phyloP scores from a whole-genome alignment of 768 basidiomycete genomes.

The Coprinopsis strossmayeri region DNA sequence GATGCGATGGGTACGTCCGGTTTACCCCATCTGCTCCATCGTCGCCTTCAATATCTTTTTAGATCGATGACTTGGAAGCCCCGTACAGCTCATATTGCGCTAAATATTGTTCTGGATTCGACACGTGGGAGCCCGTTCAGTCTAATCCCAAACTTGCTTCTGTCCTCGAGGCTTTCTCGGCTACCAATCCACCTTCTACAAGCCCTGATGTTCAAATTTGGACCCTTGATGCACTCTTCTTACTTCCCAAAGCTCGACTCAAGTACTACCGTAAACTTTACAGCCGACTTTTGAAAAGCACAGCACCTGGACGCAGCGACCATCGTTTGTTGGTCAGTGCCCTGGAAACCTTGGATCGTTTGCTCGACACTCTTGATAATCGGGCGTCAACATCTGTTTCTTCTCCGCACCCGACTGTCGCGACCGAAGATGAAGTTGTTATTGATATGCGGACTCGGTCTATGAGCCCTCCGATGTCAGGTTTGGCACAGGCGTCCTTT shows the following conservation, averaged over 20 bases:
- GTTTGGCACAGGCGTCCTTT: conserved; percentile 13
- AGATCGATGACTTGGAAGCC: conserved; percentile 89
- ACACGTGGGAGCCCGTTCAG: conserved; percentile 74
- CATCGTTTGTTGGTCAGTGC: conserved; percentile 76
- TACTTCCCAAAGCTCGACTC: conserved; percentile 77
- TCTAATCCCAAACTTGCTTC: conserved; percentile 64
- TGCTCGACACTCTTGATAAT: conserved; percentile 63
- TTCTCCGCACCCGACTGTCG: conserved; percentile 17
- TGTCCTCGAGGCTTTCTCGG: conserved; percentile 66
- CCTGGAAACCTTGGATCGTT: conserved; percentile 67
- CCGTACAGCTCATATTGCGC: conserved; percentile 81
- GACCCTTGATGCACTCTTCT: conserved; percentile 85
- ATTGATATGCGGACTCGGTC: conserved; percentile 44
- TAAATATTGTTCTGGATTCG: conserved; percentile 72
- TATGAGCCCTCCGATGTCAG: conserved; percentile 23
- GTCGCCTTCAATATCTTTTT: conserved; percentile 16
- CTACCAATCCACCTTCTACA: conserved; percentile 51
- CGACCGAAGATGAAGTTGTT: conserved; percentile 50
- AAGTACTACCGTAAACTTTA: conserved; percentile 94
- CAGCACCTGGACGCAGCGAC: conserved; percentile 80
- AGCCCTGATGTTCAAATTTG: conserved; percentile 46
- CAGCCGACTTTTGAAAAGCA: conserved; percentile 76
- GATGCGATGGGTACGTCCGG: conserved; percentile 85
- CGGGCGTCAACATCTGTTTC: conserved; percentile 52
- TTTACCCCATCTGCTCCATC: conserved; percentile 2